Percentiles rank a stretch among this genome's conserved stretches.
These are phyloP conservation scores for Solanum etuberosum DNA, from an alignment of 257 asterid species.

Conservation along the genomic window DNA sequence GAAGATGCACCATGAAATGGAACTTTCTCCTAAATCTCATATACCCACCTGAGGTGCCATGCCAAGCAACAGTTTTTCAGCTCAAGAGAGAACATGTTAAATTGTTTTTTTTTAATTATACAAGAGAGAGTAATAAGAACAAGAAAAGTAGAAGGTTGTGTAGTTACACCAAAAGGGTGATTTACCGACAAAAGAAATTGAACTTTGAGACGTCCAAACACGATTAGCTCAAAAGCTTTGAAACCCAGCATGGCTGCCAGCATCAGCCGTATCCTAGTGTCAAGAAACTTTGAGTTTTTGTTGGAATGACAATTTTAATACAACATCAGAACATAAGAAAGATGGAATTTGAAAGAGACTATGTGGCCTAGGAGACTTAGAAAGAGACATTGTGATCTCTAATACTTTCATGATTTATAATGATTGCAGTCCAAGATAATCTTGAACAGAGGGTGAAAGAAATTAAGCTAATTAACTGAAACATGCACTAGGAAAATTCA, in stretches of 20 bases:
- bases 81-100: not conserved
- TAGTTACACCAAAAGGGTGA: not conserved
- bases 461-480: no score
- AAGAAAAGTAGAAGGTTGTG: not conserved
- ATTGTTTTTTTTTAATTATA: no score
- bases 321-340: not conserved
- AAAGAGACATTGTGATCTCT: not conserved
- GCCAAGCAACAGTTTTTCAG: not conserved
- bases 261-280: not conserved
- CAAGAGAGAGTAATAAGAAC: no score
- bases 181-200: no score
- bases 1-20: not conserved
- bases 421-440: not conserved
- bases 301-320: not conserved
- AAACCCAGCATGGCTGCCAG: not conserved
- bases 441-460: not conserved
- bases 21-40: not conserved
- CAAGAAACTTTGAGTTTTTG: no score
- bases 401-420: not conserved
- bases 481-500: no score
- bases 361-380: not conserved
- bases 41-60: not conserved
- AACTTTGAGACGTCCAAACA: not conserved
- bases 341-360: not conserved
- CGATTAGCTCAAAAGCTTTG: not conserved